Evolutionary conservation across 768 basidiomycete species (phyloP), one percentile per base, ranked within the genome.

Genomic region (Leccinum subgranulosum): DNA sequence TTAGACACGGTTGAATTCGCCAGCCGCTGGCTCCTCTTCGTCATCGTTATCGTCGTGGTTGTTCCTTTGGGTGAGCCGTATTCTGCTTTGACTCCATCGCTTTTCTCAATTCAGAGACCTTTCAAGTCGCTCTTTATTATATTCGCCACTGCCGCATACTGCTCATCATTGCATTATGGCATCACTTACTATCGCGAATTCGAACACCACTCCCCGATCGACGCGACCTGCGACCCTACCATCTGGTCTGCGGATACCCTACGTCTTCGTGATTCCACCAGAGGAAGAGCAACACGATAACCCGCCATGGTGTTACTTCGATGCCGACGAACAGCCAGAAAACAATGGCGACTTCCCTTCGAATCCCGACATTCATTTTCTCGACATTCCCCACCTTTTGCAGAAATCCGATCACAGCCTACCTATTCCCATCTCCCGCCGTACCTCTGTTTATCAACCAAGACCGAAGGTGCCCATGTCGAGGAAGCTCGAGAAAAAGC

Each of bases 271-370:
- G 27, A 68, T 79, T 36, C 84, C 84, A 15, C 84, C 84, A 21
- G 83, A 81, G 64, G 84, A 86, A 69, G 84, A 85, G 49, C 72
- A 73, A 19, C 66, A 54, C 57, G 66, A 78, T 19, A 73, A 70
- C n/a, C 79, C 80, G 6, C 73, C 81, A 21, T 84, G 79, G 77
- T 83, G 82, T 62, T 84, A 74, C 67, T 85, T 84, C 66, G 77
- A 84, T 64, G 83, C 84, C 23, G 74, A 75, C 51, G 59, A 71
- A 54, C 67, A 54, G 21, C 64, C 66, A 34, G 70, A 68, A 53
- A 56, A 60, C 48, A 57, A 55, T 29, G 27, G 36, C 11, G 55
- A 57, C 59, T 55, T 58, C 43, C 47, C 64, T 29, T 67, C 62
- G 19, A 29, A 51, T 55, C 62, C 57, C 23, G 69, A 78, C 68